Conservation (phyloP, 345 rosid genomes). For the Gossypium australe region DNA sequence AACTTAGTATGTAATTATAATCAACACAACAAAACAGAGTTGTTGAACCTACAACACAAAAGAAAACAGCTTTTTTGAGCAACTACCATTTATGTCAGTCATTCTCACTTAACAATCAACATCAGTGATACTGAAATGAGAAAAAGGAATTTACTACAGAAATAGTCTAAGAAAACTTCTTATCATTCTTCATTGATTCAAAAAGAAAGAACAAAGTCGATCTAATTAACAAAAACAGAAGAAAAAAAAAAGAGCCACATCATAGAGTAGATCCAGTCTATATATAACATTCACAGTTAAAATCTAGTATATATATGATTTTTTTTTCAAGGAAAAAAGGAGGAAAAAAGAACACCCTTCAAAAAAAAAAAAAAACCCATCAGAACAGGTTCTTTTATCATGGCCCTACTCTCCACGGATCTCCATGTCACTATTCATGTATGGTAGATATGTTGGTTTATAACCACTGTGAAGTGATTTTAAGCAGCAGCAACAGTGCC, state of each 20-base stretch:
- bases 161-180: background rate
- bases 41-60: background rate
- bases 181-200: background rate
- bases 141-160: background rate
- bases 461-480: background rate
- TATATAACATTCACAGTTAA: constrained; percentile 13
- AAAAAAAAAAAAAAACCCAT: background rate
- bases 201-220: background rate
- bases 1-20: background rate
- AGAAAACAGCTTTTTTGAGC: background rate
- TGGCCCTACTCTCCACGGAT: constrained; percentile 18
- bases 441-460: background rate
- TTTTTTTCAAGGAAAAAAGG: background rate
- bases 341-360: background rate
- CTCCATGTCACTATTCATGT: background rate
- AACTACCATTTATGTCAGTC: background rate
- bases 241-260: constrained; percentile 4
- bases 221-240: background rate
- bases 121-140: too few species aligned
- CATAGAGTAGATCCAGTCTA: constrained; percentile 5
- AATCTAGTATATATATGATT: background rate
- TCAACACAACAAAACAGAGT: too few species aligned
- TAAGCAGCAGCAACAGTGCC: constrained; percentile 51
- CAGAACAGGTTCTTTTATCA: constrained; percentile 3
- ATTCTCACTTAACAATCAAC: background rate